Conservation (phyloP, 495 filamentous ascomycete species). For the Symbiotaphrina buchneri region DNA sequence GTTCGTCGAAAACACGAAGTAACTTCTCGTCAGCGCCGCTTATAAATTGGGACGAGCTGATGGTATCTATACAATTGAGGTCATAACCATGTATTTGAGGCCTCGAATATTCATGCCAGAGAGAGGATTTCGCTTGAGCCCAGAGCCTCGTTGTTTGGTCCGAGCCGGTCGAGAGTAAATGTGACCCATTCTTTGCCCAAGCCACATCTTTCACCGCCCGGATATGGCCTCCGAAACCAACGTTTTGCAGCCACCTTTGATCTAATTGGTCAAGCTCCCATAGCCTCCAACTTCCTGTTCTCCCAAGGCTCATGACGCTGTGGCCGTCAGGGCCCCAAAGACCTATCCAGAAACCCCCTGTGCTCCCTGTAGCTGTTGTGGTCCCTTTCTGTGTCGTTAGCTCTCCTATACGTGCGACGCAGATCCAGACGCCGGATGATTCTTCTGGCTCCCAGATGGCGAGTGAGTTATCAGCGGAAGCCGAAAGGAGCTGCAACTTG, state of each 20-base stretch:
- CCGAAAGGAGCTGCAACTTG: slow-evolving; percentile 55
- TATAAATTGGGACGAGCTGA: slow-evolving; percentile 52
- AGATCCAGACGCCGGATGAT: slow-evolving; percentile 75
- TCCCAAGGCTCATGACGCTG: slow-evolving; percentile 56
- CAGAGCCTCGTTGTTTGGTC: slow-evolving; percentile 92
- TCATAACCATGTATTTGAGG: slow-evolving; percentile 98
- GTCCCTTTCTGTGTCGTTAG: slow-evolving; percentile 85
- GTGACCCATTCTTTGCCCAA: slow-evolving; percentile 68
- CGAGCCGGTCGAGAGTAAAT: slow-evolving; percentile 64
- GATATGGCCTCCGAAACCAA: slow-evolving; percentile 70
- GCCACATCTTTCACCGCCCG: slow-evolving; percentile 54
- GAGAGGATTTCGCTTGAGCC: slow-evolving; percentile 30
- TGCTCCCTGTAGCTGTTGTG: slow-evolving; percentile 85
- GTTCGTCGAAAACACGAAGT: slow-evolving; percentile 82
- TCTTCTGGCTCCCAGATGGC: slow-evolving; percentile 77
- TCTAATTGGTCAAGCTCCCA: slow-evolving; percentile 37
- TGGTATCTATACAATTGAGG: slow-evolving; percentile 71
- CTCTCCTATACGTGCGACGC: slow-evolving; percentile 64
- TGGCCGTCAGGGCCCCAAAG: slow-evolving; percentile 70
- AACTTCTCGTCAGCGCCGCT: slow-evolving; percentile 98
- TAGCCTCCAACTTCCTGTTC: slow-evolving; percentile 80
- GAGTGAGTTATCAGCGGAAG: slow-evolving; percentile 88
- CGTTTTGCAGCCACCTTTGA: slow-evolving; percentile 47
- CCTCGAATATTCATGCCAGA: slow-evolving; percentile 94
- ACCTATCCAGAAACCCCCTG: slow-evolving; percentile 89